These are phyloP conservation scores for Geosiphon pyriformis DNA, from an alignment of 192 early-diverging fungal species.

Conservation along the genomic window DNA sequence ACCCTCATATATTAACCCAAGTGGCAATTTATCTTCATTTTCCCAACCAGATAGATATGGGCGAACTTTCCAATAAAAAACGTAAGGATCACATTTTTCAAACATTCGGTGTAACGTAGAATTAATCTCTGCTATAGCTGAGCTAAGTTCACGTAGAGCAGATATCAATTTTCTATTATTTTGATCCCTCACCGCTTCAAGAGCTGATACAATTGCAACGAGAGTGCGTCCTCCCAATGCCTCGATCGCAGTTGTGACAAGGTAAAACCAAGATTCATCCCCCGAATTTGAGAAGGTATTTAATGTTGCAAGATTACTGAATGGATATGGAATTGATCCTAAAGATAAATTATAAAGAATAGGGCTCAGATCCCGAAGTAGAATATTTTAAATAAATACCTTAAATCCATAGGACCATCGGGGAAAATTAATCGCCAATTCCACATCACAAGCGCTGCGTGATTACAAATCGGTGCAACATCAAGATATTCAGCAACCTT, in stretches of 20 bases:
- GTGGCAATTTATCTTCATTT: conserved; percentile 74
- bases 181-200: conserved; percentile 50
- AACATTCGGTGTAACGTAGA: conserved; percentile 69
- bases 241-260: conserved; percentile 87
- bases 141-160: conserved; percentile 51
- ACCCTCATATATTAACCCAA: conserved; percentile 90
- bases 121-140: conserved; percentile 50
- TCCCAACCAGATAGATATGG: conserved; percentile 90
- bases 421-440: conserved; percentile 89
- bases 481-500: conserved; percentile 65
- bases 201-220: conserved; percentile 62
- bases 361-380: neutral
- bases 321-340: neutral
- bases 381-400: conserved; percentile 33
- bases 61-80: conserved; percentile 92
- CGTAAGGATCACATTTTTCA: conserved; percentile 90
- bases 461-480: conserved; percentile 82
- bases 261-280: conserved; percentile 97
- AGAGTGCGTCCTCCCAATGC: conserved; percentile 65
- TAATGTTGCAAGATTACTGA: conserved; percentile 74
- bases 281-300: conserved; percentile 80
- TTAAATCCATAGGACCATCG: conserved; percentile 65
- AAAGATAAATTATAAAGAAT: conserved; percentile 8
- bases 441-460: conserved; percentile 83
- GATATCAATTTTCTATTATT: conserved; percentile 45